A percentile compares a stretch with the other conserved stretches of the same genome.
These are phyloP conservation scores for Pythium dissotocum DNA, from an alignment of 352 stramenopile genomes.

Conservation along the genomic window DNA sequence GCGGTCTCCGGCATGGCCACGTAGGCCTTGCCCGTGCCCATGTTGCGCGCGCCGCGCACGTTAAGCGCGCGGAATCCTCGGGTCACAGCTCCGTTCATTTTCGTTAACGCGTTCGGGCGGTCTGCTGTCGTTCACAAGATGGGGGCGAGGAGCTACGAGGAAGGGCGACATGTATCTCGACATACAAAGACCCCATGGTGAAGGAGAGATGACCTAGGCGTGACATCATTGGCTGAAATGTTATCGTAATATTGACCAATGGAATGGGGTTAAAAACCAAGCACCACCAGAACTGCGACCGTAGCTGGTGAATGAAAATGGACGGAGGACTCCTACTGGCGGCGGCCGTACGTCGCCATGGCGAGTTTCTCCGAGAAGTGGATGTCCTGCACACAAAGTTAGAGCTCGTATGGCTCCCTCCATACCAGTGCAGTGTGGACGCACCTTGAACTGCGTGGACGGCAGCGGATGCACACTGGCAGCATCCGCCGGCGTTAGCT, in stretches of 20 bases:
- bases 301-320: neutral
- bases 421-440: neutral
- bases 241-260: slow-evolving; percentile 20
- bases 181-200: neutral
- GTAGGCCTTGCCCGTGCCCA: slow-evolving; percentile 56
- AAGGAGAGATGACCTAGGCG: slow-evolving; percentile 14
- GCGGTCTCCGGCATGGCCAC: slow-evolving; percentile 85
- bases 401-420: neutral
- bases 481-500: slow-evolving; percentile 21
- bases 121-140: slow-evolving; percentile 30
- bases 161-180: slow-evolving; percentile 18
- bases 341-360: slow-evolving; percentile 43
- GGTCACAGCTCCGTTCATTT: slow-evolving; percentile 41
- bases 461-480: slow-evolving; percentile 61
- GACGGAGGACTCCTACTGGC: slow-evolving; percentile 26
- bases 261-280: neutral
- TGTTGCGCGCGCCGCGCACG: slow-evolving; percentile 44
- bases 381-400: slow-evolving; percentile 48
- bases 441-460: slow-evolving; percentile 50
- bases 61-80: slow-evolving; percentile 36
- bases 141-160: slow-evolving; percentile 12
- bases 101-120: slow-evolving; percentile 12
- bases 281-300: slow-evolving; percentile 27
- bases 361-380: slow-evolving; percentile 73
- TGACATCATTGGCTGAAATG: slow-evolving; percentile 24